Conservation (phyloP, 1,284 basidiomycete species). For the Vanrija sp. region DNA sequence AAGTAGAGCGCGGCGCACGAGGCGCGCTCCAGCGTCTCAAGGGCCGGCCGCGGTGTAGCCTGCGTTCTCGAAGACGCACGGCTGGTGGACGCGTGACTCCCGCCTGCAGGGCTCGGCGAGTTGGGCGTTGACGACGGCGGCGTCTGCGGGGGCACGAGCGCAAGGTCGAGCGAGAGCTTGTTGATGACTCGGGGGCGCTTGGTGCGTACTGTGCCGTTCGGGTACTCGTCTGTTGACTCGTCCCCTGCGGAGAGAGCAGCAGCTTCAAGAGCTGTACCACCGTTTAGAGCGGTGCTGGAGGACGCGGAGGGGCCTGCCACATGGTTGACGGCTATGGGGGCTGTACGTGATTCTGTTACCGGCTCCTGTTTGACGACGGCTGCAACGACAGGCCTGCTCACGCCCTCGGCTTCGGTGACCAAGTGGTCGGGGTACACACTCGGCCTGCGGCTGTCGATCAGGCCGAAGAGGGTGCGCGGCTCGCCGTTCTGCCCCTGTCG, state of each 20-base stretch:
- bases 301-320: not conserved
- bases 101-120: not conserved
- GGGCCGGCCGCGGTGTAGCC: conserved; percentile 59
- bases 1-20: conserved; percentile 91
- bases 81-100: too few relatives aligned
- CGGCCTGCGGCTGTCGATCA: too few relatives aligned
- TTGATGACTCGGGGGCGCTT: conserved; percentile 10
- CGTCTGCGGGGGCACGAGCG: not conserved
- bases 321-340: too few relatives aligned
- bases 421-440: too few relatives aligned
- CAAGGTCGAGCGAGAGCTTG: conserved; percentile 11
- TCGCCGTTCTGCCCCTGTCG: too few relatives aligned
- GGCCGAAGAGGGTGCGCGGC: too few relatives aligned
- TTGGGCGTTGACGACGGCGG: not conserved
- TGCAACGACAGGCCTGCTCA: not conserved
- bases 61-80: too few relatives aligned
- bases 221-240: not conserved
- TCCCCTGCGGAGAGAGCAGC: not conserved
- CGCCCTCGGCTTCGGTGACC: too few relatives aligned
- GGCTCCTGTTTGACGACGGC: too few relatives aligned
- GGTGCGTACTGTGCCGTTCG: not conserved
- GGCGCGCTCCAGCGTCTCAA: conserved; percentile 87
- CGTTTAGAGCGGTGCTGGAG: not conserved
- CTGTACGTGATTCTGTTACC: too few relatives aligned
- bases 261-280: not conserved